A percentile compares a stretch with the other conserved stretches of the same genome.
These are phyloP conservation scores for Lentinula sp. DNA, from an alignment of 768 basidiomycete genomes.

Conservation along the genomic window DNA sequence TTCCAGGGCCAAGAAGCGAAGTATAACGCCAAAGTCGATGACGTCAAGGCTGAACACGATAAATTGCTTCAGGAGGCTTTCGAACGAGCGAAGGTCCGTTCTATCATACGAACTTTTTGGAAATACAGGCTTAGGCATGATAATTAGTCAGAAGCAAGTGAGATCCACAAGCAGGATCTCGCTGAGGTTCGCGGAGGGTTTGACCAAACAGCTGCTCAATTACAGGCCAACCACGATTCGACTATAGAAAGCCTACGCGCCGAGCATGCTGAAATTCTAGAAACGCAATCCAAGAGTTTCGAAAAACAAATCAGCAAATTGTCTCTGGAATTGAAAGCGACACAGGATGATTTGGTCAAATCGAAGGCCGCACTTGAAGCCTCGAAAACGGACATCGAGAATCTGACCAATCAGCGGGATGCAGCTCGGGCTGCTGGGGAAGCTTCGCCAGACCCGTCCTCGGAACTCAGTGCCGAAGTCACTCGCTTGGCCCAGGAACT, in stretches of 20 bases:
- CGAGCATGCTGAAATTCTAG: conserved; percentile 58
- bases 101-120: not conserved
- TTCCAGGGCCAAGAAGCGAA: conserved; percentile 61
- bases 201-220: conserved; percentile 60
- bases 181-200: conserved; percentile 65
- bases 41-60: conserved; percentile 59
- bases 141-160: conserved; percentile 62
- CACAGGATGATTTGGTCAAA: conserved; percentile 77
- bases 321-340: conserved; percentile 74
- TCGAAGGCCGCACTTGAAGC: conserved; percentile 55
- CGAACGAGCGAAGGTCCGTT: conserved; percentile 67
- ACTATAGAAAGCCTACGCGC: conserved; percentile 55
- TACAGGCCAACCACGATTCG: conserved; percentile 54
- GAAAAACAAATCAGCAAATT: conserved; percentile 61
- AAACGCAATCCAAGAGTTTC: conserved; percentile 46
- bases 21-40: conserved; percentile 62
- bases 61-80: conserved; percentile 63
- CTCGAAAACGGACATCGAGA: conserved; percentile 48
- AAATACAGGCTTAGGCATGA: conserved; percentile 6
- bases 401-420: conserved; percentile 58
- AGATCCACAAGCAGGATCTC: conserved; percentile 63
- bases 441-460: conserved; percentile 18
- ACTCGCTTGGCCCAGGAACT: conserved; percentile 54
- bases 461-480: conserved; percentile 38
- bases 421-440: conserved; percentile 45